These are phyloP conservation scores for Annulohypoxylon bovei DNA, from an alignment of 495 filamentous ascomycete species.

Conservation along the genomic window DNA sequence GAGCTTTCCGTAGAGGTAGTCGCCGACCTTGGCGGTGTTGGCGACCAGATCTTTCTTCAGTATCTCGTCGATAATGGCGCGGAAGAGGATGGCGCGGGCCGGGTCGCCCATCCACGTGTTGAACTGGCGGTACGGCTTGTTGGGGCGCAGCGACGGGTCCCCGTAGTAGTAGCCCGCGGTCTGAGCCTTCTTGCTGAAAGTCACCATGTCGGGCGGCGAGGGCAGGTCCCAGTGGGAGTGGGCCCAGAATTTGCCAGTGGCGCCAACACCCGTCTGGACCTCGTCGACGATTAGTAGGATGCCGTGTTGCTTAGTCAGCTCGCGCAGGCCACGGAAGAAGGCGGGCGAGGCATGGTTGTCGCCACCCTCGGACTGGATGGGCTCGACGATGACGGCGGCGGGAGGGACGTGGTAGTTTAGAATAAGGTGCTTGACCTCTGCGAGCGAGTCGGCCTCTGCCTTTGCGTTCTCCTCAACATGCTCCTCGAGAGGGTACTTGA, in stretches of 20 bases:
- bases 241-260: constrained; percentile 98
- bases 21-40: constrained; percentile 82
- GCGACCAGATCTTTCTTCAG: constrained; percentile 80
- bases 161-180: constrained; percentile 97
- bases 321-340: constrained; percentile 91
- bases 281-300: constrained; percentile 97
- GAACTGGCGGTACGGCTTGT: constrained; percentile 99
- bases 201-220: constrained; percentile 95
- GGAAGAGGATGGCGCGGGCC: constrained; percentile 87
- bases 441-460: constrained; percentile 86
- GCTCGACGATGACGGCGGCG: constrained; percentile 89
- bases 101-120: constrained; percentile 99
- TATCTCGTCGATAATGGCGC: constrained; percentile 90
- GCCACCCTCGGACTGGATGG: constrained; percentile 97
- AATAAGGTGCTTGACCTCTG: constrained; percentile 89
- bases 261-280: constrained; percentile 96
- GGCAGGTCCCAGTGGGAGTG: constrained; percentile 95
- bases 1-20: constrained; percentile 81
- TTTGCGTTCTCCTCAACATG: constrained; percentile 82
- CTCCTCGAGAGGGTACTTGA: constrained; percentile 92
- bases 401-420: constrained; percentile 86
- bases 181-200: constrained; percentile 98
- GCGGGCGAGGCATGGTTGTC: constrained; percentile 96
- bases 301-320: constrained; percentile 83
- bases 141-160: constrained; percentile 86